Percentiles rank a stretch among this genome's conserved stretches.
These are phyloP conservation scores for Filobasidium wieringae DNA, from an alignment of 768 basidiomycete species.

Conservation along the genomic window DNA sequence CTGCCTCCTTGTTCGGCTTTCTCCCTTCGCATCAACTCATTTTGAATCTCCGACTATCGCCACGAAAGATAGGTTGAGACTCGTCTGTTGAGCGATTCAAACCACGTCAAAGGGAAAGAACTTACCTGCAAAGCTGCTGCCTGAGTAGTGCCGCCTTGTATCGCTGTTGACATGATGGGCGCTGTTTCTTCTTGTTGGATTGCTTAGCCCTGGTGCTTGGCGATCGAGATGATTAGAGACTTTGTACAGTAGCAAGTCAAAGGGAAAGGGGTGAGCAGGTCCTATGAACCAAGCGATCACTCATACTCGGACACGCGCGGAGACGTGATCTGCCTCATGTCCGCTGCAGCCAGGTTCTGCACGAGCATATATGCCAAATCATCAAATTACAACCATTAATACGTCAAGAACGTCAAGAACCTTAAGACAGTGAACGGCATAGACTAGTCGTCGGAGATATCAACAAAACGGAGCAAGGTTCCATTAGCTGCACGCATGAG, in stretches of 20 bases:
- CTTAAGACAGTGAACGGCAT: too few species aligned
- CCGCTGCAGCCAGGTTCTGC: too few species aligned
- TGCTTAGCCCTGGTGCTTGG: too few species aligned
- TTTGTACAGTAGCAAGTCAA: too few species aligned
- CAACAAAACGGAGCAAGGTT: conserved; percentile 61
- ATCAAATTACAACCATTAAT: too few species aligned
- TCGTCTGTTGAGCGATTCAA: neutral
- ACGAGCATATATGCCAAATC: too few species aligned
- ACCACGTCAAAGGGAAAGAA: too few species aligned
- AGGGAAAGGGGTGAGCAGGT: too few species aligned
- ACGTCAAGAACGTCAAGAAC: too few species aligned
- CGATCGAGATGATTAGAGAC: too few species aligned
- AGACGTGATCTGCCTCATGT: too few species aligned
- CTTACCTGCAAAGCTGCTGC: neutral
- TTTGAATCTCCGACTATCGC: conserved; percentile 4
- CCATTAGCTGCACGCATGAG: conserved; percentile 72
- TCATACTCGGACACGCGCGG: neutral
- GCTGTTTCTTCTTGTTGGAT: too few species aligned
- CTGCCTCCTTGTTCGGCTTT: neutral
- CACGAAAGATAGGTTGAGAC: neutral
- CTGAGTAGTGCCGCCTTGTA: neutral
- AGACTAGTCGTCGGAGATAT: conserved; percentile 12
- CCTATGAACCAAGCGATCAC: neutral
- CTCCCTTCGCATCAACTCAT: conserved; percentile 1
- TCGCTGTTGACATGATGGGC: neutral